A percentile compares a stretch with the other conserved stretches of the same genome.
Conservation (phyloP, 257 asterid genomes). For the Hygrophila difformis region DNA sequence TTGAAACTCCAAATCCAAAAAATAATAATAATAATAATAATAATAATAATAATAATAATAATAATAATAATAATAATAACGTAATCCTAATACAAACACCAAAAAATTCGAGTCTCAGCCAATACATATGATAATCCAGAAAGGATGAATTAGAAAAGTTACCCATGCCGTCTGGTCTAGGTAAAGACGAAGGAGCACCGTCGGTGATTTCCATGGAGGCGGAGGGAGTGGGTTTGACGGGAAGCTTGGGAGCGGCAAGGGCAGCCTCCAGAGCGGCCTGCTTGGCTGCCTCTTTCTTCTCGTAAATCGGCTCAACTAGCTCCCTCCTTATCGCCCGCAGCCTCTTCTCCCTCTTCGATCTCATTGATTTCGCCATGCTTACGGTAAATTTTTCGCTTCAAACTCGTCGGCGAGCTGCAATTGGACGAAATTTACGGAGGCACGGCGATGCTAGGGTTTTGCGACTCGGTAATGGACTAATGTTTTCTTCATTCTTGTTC, state of each 20-base stretch:
- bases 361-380: slow-evolving; percentile 70
- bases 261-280: slow-evolving; percentile 79
- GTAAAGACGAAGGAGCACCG: slow-evolving; percentile 11
- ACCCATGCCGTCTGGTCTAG: slow-evolving; percentile 21
- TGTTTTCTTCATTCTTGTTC: too few species aligned
- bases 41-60: too few species aligned
- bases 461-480: too few species aligned
- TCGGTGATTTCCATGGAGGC: slow-evolving; percentile 21
- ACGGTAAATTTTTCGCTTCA: background rate
- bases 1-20: too few species aligned
- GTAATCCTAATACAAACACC: too few species aligned
- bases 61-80: too few species aligned
- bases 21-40: too few species aligned
- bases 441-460: background rate
- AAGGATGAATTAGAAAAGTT: slow-evolving; percentile 9
- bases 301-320: slow-evolving; percentile 60
- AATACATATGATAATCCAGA: background rate
- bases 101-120: too few species aligned
- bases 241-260: slow-evolving; percentile 83
- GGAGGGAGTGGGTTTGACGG: slow-evolving; percentile 34
- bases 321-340: slow-evolving; percentile 81
- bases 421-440: background rate
- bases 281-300: slow-evolving; percentile 80
- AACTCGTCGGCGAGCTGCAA: background rate
- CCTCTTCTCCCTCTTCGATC: slow-evolving; percentile 89